Evolutionary conservation across 257 asterid genomes (phyloP).

Genomic region (Catharanthus roseus): DNA sequence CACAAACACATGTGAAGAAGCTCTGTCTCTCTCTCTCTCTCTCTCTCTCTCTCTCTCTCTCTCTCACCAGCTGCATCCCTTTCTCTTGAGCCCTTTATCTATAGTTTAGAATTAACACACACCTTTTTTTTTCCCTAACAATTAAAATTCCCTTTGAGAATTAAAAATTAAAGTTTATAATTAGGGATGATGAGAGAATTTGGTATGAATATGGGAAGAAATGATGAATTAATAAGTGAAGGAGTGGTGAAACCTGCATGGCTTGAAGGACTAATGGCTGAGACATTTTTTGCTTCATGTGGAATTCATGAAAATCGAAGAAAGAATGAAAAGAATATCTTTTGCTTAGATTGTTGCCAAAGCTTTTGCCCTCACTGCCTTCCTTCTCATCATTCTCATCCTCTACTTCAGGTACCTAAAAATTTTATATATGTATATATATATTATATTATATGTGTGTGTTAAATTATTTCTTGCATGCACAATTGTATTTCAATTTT

Average conservation of each 20-base stretch:
- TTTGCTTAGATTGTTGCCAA: slow-evolving; percentile 70
- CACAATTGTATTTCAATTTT: not conserved
- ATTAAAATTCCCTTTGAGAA: no score
- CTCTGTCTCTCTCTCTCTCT: not conserved
- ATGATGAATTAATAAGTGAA: slow-evolving; percentile 9
- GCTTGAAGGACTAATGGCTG: slow-evolving; percentile 65
- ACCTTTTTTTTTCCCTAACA: not conserved
- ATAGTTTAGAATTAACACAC: not conserved
- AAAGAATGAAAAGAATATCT: slow-evolving; percentile 79
- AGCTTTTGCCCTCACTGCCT: slow-evolving; percentile 91
- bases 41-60: slow-evolving; percentile 1
- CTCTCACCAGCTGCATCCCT: not conserved
- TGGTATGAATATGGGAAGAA: slow-evolving; percentile 2
- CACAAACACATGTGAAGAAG: not conserved
- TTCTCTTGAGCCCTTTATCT: not conserved
- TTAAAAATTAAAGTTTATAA: not conserved
- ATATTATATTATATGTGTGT: not conserved
- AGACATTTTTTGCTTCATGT: slow-evolving; percentile 63
- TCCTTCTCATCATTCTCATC: slow-evolving; percentile 61
- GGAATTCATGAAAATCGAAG: slow-evolving; percentile 53
- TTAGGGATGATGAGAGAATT: slow-evolving; percentile 8
- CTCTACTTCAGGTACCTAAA: slow-evolving; percentile 56
- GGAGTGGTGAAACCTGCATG: slow-evolving; percentile 61
- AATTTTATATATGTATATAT: not conserved
- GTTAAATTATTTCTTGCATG: not conserved